phyloP scores from a whole-genome alignment of 176 grass and related monocot species.

The Leersia perrieri region DNA sequence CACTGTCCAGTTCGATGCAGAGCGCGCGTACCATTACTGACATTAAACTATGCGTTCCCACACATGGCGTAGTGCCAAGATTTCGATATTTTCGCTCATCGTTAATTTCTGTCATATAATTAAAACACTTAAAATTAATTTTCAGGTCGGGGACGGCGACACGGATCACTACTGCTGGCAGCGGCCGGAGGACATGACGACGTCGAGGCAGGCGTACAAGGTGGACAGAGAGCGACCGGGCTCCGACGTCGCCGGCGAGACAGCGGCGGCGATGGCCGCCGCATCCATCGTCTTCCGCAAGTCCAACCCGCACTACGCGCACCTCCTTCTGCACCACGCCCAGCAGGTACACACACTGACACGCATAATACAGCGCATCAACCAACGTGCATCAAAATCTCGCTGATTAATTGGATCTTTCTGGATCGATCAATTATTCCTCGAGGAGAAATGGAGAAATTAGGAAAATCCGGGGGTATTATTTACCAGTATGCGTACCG shows the following conservation, averaged over 20 bases:
- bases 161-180: slow-evolving; percentile 98
- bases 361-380: neutral
- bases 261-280: slow-evolving; percentile 71
- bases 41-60: slow-evolving; percentile 31
- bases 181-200: slow-evolving; percentile 94
- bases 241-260: slow-evolving; percentile 86
- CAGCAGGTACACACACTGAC: slow-evolving; percentile 27
- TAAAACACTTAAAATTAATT: neutral
- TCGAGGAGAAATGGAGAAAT: neutral
- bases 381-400: neutral
- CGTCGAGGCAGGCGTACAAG: slow-evolving; percentile 84
- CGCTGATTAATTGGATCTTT: neutral
- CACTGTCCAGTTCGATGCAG: slow-evolving; percentile 22
- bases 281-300: slow-evolving; percentile 63
- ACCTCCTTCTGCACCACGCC: slow-evolving; percentile 74
- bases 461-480: neutral
- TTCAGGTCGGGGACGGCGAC: slow-evolving; percentile 86
- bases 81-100: neutral
- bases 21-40: slow-evolving; percentile 24
- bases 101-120: neutral
- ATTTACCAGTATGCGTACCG: slow-evolving; percentile 8
- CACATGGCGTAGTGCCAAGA: slow-evolving; percentile 26
- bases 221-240: slow-evolving; percentile 61
- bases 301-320: slow-evolving; percentile 76
- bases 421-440: neutral